These are phyloP conservation scores for Blastobotrys illinoisensis DNA, from an alignment of 1,139 yeast genomes.

Conservation along the genomic window DNA sequence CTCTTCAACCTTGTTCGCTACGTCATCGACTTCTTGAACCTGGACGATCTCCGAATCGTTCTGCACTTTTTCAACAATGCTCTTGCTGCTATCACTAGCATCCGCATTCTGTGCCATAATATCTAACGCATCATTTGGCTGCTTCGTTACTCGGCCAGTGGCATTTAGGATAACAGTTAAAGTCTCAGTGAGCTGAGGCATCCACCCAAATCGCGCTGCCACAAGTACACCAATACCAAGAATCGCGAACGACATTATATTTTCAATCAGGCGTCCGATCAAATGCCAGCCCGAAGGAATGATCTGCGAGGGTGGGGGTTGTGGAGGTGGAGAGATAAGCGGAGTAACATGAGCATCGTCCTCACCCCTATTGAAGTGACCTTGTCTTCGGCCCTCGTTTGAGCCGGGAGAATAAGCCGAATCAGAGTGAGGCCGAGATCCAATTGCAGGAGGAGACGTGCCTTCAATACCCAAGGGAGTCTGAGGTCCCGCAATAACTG, in stretches of 20 bases:
- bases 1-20: background rate
- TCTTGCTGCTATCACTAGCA: background rate
- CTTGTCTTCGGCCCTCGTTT: background rate
- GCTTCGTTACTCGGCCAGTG: background rate
- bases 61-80: background rate
- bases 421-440: slow-evolving; percentile 5
- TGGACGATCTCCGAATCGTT: background rate
- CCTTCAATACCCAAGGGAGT: slow-evolving; percentile 15
- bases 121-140: background rate
- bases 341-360: slow-evolving; percentile 9
- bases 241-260: slow-evolving; percentile 41
- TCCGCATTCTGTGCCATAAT: background rate
- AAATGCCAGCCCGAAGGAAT: slow-evolving; percentile 20
- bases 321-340: slow-evolving; percentile 16
- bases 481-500: slow-evolving; percentile 8
- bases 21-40: background rate
- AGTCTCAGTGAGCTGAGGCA: slow-evolving; percentile 35
- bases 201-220: slow-evolving; percentile 38
- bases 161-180: background rate
- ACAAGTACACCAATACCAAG: slow-evolving; percentile 32
- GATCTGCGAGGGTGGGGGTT: background rate
- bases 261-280: slow-evolving; percentile 40
- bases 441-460: slow-evolving; percentile 7
- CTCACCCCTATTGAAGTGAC: background rate
- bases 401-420: background rate